These are phyloP conservation scores for Ogataea allantospora DNA, from an alignment of 805 yeast genomes.

Conservation along the genomic window DNA sequence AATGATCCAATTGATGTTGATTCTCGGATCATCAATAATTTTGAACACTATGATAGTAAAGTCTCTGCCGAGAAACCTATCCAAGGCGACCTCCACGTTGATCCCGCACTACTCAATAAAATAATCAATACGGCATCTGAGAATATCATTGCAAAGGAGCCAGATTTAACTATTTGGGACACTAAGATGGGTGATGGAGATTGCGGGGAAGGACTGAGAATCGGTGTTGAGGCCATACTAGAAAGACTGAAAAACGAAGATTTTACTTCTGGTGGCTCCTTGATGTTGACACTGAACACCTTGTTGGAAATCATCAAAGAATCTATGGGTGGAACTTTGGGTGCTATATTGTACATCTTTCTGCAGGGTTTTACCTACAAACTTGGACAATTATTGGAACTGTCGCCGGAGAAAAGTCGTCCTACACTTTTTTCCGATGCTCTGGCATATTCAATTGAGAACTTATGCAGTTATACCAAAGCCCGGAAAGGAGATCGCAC, in stretches of 20 bases:
- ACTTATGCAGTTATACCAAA: constrained; percentile 34
- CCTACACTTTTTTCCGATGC: constrained; percentile 26
- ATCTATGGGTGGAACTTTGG: constrained; percentile 42
- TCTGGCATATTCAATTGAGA: constrained; percentile 28
- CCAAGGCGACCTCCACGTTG: constrained; percentile 24
- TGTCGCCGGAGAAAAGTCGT: constrained; percentile 3
- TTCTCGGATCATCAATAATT: constrained; percentile 28
- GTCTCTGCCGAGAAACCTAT: constrained; percentile 13
- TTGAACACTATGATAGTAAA: constrained; percentile 30
- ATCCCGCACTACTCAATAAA: constrained; percentile 13
- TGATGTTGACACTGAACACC: constrained; percentile 26
- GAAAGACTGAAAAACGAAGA: constrained; percentile 24
- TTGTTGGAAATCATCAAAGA: constrained; percentile 33
- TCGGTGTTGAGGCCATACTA: constrained; percentile 35
- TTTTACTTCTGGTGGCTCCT: constrained; percentile 27
- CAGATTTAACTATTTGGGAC: constrained; percentile 40
- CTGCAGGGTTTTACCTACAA: constrained; percentile 21
- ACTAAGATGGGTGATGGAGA: constrained; percentile 46
- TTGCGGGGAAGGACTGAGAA: constrained; percentile 39
- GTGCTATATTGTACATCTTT: constrained; percentile 38
- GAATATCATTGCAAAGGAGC: constrained; percentile 34
- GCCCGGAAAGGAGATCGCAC: constrained; percentile 41
- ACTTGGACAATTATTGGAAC: constrained; percentile 29
- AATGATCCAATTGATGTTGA: constrained; percentile 22
- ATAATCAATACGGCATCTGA: constrained; percentile 29